These are phyloP conservation scores for Ganoderma meredithae DNA, from an alignment of 1,284 basidiomycete genomes.

Conservation along the genomic window DNA sequence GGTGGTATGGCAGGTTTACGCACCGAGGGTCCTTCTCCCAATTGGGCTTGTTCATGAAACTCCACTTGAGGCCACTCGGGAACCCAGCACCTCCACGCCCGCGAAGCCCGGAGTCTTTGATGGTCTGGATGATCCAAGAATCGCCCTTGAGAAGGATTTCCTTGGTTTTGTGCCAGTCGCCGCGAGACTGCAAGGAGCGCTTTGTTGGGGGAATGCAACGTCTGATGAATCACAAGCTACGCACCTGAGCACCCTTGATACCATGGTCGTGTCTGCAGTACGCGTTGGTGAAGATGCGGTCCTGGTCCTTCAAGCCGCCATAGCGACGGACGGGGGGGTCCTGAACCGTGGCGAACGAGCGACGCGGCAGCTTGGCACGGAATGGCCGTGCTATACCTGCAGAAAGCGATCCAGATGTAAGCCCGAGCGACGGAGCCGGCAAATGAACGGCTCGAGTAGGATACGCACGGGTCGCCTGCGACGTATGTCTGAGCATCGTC, in stretches of 20 bases:
- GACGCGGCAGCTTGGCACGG: constrained; percentile 44
- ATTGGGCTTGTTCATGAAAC: constrained; percentile 98
- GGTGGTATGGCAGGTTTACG: constrained; percentile 29
- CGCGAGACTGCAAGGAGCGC: constrained; percentile 69
- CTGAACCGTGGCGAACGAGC: constrained; percentile 79
- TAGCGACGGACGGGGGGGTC: constrained; percentile 86
- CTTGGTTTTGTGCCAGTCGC: constrained; percentile 98
- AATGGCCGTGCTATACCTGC: constrained; percentile 50
- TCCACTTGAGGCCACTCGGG: constrained; percentile 98
- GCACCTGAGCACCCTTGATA: constrained; percentile 86
- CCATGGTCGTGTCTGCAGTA: constrained; percentile 88
- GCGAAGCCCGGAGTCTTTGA: constrained; percentile 96
- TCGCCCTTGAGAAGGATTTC: constrained; percentile 96
- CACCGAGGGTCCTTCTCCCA: constrained; percentile 95
- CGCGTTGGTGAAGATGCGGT: constrained; percentile 91
- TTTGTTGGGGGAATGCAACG: constrained; percentile 21
- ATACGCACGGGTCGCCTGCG: constrained; percentile 39
- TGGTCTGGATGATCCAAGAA: constrained; percentile 95
- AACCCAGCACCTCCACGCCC: constrained; percentile 98
- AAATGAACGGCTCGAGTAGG: background rate
- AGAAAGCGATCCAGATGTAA: background rate
- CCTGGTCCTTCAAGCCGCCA: constrained; percentile 93
- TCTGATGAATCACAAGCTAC: constrained; percentile 28
- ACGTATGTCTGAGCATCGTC: constrained; percentile 45
- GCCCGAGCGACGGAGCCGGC: background rate